phyloP scores from a whole-genome alignment of 176 grass and related monocot species.

The Puccinellia tenuiflora region DNA sequence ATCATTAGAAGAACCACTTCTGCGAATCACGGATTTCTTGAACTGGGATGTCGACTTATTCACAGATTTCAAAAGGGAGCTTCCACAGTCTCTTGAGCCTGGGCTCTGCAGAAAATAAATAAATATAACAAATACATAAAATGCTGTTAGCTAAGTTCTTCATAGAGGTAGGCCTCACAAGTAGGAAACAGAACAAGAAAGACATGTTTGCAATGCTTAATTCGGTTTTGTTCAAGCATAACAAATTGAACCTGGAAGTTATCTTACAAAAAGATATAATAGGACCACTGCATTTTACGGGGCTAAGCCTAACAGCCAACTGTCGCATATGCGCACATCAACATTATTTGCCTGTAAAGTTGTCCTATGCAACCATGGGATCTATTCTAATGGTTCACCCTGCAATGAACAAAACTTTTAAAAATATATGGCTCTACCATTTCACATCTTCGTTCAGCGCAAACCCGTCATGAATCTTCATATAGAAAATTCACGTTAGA shows the following conservation, averaged over 20 bases:
- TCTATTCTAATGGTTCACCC: neutral
- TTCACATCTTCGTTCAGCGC: neutral
- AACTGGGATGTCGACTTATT: constrained; percentile 75
- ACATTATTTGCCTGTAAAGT: neutral
- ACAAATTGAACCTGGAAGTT: neutral
- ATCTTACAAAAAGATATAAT: neutral
- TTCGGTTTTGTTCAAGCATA: neutral
- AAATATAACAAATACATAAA: neutral
- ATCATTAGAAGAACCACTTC: constrained; percentile 51
- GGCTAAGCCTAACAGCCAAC: neutral
- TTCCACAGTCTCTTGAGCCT: constrained; percentile 54
- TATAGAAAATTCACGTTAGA: neutral
- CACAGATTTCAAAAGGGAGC: constrained; percentile 53
- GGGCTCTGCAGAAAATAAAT: constrained; percentile 50
- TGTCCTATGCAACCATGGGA: neutral
- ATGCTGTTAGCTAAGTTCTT: constrained; percentile 6
- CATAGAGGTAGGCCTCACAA: neutral
- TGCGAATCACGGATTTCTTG: constrained; percentile 58
- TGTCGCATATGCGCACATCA: neutral
- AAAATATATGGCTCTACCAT: neutral
- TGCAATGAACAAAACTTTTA: neutral
- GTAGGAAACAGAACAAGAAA: neutral
- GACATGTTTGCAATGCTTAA: neutral
- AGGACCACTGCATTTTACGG: neutral
- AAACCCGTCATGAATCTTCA: neutral